Base-by-base conservation (phyloP, 2,329 filamentous ascomycete species). In the Hansfordia pulvinata region DNA sequence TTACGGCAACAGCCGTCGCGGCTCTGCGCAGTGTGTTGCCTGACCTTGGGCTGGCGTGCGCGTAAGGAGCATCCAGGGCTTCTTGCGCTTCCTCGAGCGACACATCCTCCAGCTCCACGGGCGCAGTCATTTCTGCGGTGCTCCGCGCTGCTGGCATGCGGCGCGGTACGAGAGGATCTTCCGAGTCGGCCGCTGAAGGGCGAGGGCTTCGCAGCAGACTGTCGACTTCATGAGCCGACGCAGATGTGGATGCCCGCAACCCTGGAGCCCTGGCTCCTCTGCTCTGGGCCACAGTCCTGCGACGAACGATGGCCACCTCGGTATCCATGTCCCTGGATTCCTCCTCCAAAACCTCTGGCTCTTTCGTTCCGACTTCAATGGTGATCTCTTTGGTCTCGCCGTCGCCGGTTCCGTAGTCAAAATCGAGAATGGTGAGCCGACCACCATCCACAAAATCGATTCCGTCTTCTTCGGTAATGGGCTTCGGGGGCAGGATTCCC, bases 391-490 rank as follows among this genome's bases (percentile, higher is more conserved):
- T 53, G 30, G 61, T 59, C 22, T 52, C 47, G 4, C 76, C 77
- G 43, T 80, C 57, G 4, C 43, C 50, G 2, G 62, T 39, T 2
- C 62, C 56, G 38, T 79, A 79, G 35, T 76, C 68, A 46, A 88
- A 88, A 46, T 88, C 81, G 23, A 86, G 56, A 7, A 88, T 54
- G 8, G 69, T 66, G 22, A 90, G 57, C 33, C 81, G 67, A 10
- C 81, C 81, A 6, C 81, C 80, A 41, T 88, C 82, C n/a, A 82
- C 66, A 35, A 82, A 81, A 41, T 80, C 69, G 27, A 77, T 66
- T 24, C 71, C 73, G 37, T 84, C 79, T 35, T 83, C 75, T 30
- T 82, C 76, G 3, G 70, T 63, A 21, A 69, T 54, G 6, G 60
- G 54, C 31, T 69, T 62, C 1, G 64, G 57, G 1, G 65, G 63